Base-by-base conservation (phyloP, 257 asterid genomes). In the Solanum gandarillasii region DNA sequence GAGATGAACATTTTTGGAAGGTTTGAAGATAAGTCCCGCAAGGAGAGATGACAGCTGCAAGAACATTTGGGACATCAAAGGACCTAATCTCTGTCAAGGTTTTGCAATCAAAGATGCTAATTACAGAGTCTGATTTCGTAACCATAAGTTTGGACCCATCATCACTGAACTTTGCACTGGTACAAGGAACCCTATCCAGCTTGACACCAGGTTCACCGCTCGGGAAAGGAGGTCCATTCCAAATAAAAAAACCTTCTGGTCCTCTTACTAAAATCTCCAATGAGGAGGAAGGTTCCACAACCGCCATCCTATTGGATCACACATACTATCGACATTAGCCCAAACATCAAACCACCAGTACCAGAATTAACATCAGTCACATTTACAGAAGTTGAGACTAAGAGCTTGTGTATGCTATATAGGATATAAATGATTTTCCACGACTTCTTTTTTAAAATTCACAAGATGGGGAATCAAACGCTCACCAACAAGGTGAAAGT, bases 81-180 rank as follows among this genome's bases (percentile, higher is more conserved):
- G 92, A 88, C 90, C 93, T 94, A 34, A 96, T 91, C 90, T 93
- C 98, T 39, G 70, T 91, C 90, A 94, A 93, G 86, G 82, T 92
- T 85, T 86, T 94, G 87, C 95, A 87, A 84, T 95, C 98, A 87
- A 93, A 94, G 34, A 95, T 88, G 87, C 88, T 90, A 75, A 97
- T 92, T 71, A 90, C 39, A 36, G 92, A 92, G 87, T 95, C 95
- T 10, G 96, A 90, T 87, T 91, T 93, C 55, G 91, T 62, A 86
- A 92, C 95, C 95, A 95, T 93, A 87, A 97, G 95, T 89, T 86
- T 93, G 13, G 98, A 94, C 86, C 99, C 99, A 91, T 97, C 98
- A 35, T 95, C 98, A 89, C 98, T 92, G 88, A 91, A 97, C 89
- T 92, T 95, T 35, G 93, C 90, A 91, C 93, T 93, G 86, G 93